phyloP scores from a whole-genome alignment of 1,284 basidiomycete genomes.

The Ceratorhiza oryzae-sativae region DNA sequence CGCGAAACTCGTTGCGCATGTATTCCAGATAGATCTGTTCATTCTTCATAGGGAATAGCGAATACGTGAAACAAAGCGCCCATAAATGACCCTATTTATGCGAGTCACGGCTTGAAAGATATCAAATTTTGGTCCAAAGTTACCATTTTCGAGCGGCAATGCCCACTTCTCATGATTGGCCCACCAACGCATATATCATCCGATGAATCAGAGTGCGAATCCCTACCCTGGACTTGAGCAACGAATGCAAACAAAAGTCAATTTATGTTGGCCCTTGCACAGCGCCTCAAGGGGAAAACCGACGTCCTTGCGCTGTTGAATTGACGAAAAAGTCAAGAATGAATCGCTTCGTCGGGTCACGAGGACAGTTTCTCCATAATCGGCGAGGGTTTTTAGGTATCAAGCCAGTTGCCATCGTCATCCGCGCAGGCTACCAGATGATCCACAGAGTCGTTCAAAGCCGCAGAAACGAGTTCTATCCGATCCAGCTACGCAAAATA shows the following conservation, averaged over 20 bases:
- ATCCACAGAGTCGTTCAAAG: background rate
- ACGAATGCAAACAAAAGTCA: background rate
- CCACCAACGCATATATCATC: background rate
- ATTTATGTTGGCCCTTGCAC: background rate
- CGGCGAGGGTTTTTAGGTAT: no score
- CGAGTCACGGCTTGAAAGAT: background rate
- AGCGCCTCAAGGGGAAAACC: slow-evolving; percentile 11
- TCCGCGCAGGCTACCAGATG: no score
- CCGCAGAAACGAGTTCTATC: background rate
- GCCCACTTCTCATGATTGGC: background rate
- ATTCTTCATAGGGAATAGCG: background rate
- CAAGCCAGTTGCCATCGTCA: no score
- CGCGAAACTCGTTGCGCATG: background rate
- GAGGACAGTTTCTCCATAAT: no score
- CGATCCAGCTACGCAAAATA: background rate
- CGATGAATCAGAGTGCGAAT: background rate
- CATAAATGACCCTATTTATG: background rate
- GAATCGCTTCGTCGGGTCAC: no score
- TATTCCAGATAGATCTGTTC: background rate
- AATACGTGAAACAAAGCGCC: background rate
- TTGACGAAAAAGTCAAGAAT: no score
- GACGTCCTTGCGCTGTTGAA: no score
- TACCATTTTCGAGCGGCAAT: background rate
- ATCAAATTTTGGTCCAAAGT: no score
- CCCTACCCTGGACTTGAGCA: background rate